phyloP scores from a whole-genome alignment of 208 protist species.

The Trypanosoma vivax region DNA sequence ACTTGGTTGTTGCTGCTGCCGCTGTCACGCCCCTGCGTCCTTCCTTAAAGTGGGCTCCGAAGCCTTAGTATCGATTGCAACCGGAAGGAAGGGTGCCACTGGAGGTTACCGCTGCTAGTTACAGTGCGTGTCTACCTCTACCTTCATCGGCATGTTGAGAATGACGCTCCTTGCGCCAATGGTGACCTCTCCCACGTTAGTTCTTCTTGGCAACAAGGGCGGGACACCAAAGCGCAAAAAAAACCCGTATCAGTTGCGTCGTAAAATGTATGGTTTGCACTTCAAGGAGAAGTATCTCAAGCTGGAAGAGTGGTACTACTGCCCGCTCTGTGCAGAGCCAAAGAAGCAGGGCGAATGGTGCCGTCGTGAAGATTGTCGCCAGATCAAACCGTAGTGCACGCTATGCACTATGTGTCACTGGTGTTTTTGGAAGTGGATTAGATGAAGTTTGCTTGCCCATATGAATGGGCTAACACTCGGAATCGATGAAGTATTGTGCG shows the following conservation, averaged over 20 bases:
- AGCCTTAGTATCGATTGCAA: no score
- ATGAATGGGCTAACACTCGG: no score
- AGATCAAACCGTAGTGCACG: constrained; percentile 76
- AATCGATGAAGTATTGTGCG: no score
- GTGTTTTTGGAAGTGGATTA: no score
- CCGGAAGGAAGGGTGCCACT: not conserved
- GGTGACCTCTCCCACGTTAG: constrained; percentile 51
- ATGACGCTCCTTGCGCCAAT: constrained; percentile 21
- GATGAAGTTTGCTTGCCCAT: not conserved
- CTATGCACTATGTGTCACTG: not conserved
- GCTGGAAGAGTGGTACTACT: constrained; percentile 90
- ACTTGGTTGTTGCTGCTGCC: no score
- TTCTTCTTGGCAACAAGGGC: constrained; percentile 79
- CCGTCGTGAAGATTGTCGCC: constrained; percentile 81
- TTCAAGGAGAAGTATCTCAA: constrained; percentile 88
- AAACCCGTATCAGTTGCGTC: constrained; percentile 78
- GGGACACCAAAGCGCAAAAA: constrained; percentile 89
- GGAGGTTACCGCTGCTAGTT: constrained; percentile 2
- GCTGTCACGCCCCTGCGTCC: no score
- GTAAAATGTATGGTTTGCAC: constrained; percentile 83
- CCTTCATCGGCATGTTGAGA: no score
- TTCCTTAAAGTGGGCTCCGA: no score
- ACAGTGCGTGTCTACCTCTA: no score
- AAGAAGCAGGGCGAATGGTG: constrained; percentile 89
- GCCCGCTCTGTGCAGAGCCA: constrained; percentile 86